Conservation (phyloP, 164 flowering plant genomes). For the Nelumbo lutea region DNA sequence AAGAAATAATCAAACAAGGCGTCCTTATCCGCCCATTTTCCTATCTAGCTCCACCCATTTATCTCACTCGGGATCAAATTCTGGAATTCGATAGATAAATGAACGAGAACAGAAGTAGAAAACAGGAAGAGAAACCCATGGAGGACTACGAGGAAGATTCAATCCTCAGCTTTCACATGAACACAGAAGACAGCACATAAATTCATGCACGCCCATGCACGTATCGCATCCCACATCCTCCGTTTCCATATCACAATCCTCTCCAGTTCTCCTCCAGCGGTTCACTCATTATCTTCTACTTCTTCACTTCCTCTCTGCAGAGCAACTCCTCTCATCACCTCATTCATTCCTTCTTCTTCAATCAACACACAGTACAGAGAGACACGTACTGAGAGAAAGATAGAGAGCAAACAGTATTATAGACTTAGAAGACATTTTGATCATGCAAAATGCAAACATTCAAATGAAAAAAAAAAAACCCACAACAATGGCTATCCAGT, state of each 20-base stretch:
- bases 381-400: background rate
- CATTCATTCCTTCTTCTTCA: too few species aligned
- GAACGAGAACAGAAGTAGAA: too few species aligned
- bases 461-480: background rate
- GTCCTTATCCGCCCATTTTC: too few species aligned
- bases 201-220: background rate
- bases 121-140: too few species aligned
- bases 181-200: background rate
- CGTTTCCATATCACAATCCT: background rate
- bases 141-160: too few species aligned
- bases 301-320: background rate
- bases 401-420: background rate
- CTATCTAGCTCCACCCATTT: too few species aligned
- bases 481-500: background rate
- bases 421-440: background rate
- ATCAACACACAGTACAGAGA: background rate
- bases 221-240: background rate
- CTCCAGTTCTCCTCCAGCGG: too few species aligned
- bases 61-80: too few species aligned
- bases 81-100: too few species aligned
- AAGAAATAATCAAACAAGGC: too few species aligned
- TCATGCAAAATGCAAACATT: background rate
- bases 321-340: background rate
- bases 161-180: background rate
- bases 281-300: too few species aligned